These are phyloP conservation scores for Penicillium silybi DNA, from an alignment of 495 filamentous ascomycete genomes.

Conservation along the genomic window DNA sequence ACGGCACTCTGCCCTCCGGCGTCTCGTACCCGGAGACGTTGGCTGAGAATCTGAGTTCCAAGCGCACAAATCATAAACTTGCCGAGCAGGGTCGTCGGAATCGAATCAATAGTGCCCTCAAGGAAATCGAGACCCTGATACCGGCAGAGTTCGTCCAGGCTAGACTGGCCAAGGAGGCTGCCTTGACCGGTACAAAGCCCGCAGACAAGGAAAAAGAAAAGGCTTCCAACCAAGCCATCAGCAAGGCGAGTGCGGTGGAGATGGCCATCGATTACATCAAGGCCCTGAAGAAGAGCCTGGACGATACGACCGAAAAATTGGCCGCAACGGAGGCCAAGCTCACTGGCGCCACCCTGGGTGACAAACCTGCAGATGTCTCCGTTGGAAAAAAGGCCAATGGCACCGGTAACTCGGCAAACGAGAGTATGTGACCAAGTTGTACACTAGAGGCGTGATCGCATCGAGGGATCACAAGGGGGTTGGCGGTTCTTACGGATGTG, in stretches of 20 bases:
- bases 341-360: background rate
- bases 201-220: constrained; percentile 47
- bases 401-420: background rate
- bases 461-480: background rate
- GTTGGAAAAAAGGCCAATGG: background rate
- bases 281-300: constrained; percentile 68
- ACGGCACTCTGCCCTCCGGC: constrained; percentile 85
- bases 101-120: constrained; percentile 88
- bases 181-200: constrained; percentile 25
- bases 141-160: constrained; percentile 50
- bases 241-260: constrained; percentile 95
- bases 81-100: constrained; percentile 95
- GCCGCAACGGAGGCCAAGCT: constrained; percentile 55
- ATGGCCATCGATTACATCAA: constrained; percentile 95
- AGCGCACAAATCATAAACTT: constrained; percentile 96
- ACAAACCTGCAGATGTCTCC: background rate
- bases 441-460: background rate
- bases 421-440: background rate
- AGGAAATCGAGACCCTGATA: constrained; percentile 83
- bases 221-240: constrained; percentile 56
- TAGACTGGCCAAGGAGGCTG: constrained; percentile 32
- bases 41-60: constrained; percentile 89
- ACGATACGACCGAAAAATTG: constrained; percentile 60
- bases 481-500: constrained; percentile 1
- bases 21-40: constrained; percentile 87